Base-by-base conservation (phyloP, 441 rosid species). In the Populus trichocarpa region DNA sequence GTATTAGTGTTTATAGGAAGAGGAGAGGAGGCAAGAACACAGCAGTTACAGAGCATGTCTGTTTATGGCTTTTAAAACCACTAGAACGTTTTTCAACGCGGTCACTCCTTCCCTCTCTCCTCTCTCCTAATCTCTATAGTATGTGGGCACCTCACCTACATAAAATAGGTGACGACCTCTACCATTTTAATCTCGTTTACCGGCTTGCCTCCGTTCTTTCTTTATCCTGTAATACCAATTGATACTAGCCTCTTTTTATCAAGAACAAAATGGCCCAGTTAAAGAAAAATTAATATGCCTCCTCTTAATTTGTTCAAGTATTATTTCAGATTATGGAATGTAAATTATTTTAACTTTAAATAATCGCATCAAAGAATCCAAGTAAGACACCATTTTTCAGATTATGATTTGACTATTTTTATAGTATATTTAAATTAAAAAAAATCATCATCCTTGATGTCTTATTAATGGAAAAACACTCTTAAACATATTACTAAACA, bases 31-130 rank as follows among this genome's bases (percentile, higher is more conserved):
- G 81, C 87, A 88, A 87, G 79, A 83, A 85, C 87, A 77, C 79
- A 84, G 83, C 80, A 70, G 79, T 67, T 75, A 80, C 90, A 87
- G 93, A 87, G 92, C 80, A 84, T 86, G 96, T 93, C 91, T 87
- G 89, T 83, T 81, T 76, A 71, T 83, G 67, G 80, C 14, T 78
- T 83, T 80, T 79, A 84, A 80, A 84, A 66, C 61, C 68, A 30
- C 69, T 30, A 28, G 4, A 69, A 72, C 53, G 57, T 8, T 67
- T 76, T 76, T 72, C 77, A 75, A 71, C 46, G 0, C 68, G 63
- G 61, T 71, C 32, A 20, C 35, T 26, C 28, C 40, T 14, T 25
- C 14, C 23, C 35, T 71, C 68, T 59, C 38, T 11, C 23, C 25
- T 42, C 18, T 75, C 10, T 67, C 7, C 26, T 71, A 3, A 2